Evolutionary conservation across 2,329 filamentous ascomycete genomes (phyloP).

Genomic region (Xylaria sp.): DNA sequence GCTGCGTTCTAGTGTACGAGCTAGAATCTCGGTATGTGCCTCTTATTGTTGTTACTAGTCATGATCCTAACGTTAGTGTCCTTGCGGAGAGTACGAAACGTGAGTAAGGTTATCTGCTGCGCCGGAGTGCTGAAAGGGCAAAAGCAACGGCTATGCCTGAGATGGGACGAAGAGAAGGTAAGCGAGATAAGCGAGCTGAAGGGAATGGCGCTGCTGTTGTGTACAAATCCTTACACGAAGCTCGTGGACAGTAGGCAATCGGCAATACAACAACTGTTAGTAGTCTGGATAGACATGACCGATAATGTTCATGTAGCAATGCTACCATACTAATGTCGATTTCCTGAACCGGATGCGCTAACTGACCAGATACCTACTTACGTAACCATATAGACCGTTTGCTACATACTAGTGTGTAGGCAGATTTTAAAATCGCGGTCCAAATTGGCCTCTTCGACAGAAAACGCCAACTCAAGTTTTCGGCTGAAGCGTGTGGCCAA

Average conservation of each 20-base stretch:
- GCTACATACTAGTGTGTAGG: neutral
- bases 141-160: slow-evolving; percentile 4
- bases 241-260: neutral
- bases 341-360: neutral
- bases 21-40: neutral
- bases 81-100: neutral
- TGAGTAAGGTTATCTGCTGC: neutral
- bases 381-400: neutral
- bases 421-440: neutral
- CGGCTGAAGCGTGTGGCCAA: slow-evolving; percentile 14
- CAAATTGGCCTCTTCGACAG: neutral
- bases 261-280: neutral
- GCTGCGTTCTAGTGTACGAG: too few relatives aligned
- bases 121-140: slow-evolving; percentile 6
- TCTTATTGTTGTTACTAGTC: neutral
- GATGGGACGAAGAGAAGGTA: slow-evolving; percentile 20
- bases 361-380: neutral
- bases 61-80: neutral
- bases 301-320: neutral
- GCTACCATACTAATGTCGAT: neutral
- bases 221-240: neutral
- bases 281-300: neutral
- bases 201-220: slow-evolving; percentile 7
- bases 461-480: neutral
- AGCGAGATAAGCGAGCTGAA: slow-evolving; percentile 33